Evolutionary conservation across 2,329 filamentous ascomycete genomes (phyloP), one percentile per base, ranked within the genome.

Genomic region (Cordyceps fumosorosea): DNA sequence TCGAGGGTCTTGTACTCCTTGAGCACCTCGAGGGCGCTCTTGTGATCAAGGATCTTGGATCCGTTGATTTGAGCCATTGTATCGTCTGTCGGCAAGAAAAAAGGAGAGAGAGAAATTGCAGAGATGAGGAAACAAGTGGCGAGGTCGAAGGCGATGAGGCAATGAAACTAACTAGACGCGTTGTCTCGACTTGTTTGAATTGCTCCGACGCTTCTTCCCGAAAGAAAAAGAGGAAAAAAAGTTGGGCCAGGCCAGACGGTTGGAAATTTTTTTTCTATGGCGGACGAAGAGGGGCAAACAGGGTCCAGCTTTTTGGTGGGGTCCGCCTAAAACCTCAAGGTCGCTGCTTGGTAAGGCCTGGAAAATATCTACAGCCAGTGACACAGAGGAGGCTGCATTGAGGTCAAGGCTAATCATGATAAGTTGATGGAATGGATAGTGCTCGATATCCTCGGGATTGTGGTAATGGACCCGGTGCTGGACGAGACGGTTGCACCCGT

Each of bases 1-100:
- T 99, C 95, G 69, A 80, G 83, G 74, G 83, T 82, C 67, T 87
- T 75, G 77, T 96, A 97, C 73, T 93, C 86, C 75, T 89, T 84
- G 75, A 98, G 84, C 68, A 93, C 79, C 72, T 96, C 88, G 66
- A 93, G 79, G 66, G 93, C 95, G 73, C 82, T 88, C 73, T 82
- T 80, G 81, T 83, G 83, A 81, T 96, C 90, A 69, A 91, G 80
- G 73, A 88, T 80, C 76, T 87, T 78, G 65, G 81, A 77, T 67
- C 77, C 75, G 72, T 79, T 81, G 75, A 80, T 76, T 29, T 29
- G 29, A 29, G 29, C 29, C 29, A 29, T 29, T 42, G 37, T 45
- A 67, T 70, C 58, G 64, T 65, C 73, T 70, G 66, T 65, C 63
- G 71, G 69, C 68, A 69, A 66, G 66, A 11, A 48, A 65, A 60